Base-by-base conservation (phyloP, 768 basidiomycete species). In the Collybia mongolica region DNA sequence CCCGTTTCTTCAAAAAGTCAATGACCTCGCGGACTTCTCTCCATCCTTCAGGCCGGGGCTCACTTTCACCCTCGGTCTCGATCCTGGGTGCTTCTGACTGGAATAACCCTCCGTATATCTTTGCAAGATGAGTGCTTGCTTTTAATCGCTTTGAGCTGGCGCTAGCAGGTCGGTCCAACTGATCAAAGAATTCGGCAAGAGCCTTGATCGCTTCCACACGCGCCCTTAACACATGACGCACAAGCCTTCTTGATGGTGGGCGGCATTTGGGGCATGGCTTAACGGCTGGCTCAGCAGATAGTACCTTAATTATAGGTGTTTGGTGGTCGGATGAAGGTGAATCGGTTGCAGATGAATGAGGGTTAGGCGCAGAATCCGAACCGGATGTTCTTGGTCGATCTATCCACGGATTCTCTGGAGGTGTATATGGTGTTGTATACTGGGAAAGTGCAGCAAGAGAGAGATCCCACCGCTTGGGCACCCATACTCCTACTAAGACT, bases 401-500 rank as follows among this genome's bases (percentile, higher is more conserved):
- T 20, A 92, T 69, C 88, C 88, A 93, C 1, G 80, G 81, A 56
- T 77, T 92, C 58, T 81, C 80, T 6, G 85, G 79, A 1, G 89
- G 90, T 9, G 74, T 71, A 15, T 67, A 67, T 3, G 89, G 88
- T 14, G 77, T 81, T 6, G 80, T 89, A 63, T 90, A 92, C 49
- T 80, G 84, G 12, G 83, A 74, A 44, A 96, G 77, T 2, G 88
- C 83, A n/a, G 80, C 62, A 20, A 89, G 65, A 4, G 90, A 81
- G 39, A 95, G 73, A 56, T 97, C 95, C 84, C 86, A 91, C 39
- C 71, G 74, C 64, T 81, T 84, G 5, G 95, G 94, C 0, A 80
- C 79, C 97, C 97, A 98, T 11, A 98, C 83, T 6, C 95, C 97
- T 55, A 98, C 81, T 12, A 99, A 80, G n/a, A 97, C 84, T 47